These are phyloP conservation scores for Populus hybrid DNA, from an alignment of 441 rosid genomes.

Conservation along the genomic window DNA sequence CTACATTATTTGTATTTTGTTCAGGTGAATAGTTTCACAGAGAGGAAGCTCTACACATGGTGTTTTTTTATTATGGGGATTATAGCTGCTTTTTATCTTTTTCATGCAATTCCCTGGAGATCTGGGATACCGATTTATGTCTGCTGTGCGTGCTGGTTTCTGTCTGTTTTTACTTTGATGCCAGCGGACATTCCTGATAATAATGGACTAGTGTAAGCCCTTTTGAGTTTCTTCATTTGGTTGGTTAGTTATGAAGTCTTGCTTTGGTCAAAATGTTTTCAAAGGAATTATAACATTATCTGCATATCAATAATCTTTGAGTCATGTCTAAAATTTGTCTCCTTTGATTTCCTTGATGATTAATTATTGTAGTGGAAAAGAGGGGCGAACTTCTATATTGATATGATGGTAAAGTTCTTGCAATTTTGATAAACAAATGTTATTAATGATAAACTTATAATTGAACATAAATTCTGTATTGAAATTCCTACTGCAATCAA, in stretches of 20 bases:
- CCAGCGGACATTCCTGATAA: slow-evolving; percentile 98
- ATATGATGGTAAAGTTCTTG: background rate
- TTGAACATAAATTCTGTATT: background rate
- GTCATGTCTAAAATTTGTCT: background rate
- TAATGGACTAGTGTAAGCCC: slow-evolving; percentile 78
- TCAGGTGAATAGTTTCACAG: slow-evolving; percentile 95
- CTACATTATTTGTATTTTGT: slow-evolving; percentile 26
- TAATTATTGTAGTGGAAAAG: background rate
- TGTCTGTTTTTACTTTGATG: slow-evolving; percentile 84
- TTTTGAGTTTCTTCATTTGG: slow-evolving; percentile 16
- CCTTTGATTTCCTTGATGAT: background rate
- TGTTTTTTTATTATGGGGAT: slow-evolving; percentile 72
- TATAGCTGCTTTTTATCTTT: slow-evolving; percentile 54
- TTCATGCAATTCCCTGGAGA: slow-evolving; percentile 67
- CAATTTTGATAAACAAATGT: slow-evolving; percentile 2
- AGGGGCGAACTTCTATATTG: background rate
- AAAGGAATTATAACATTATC: background rate
- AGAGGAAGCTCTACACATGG: slow-evolving; percentile 89
- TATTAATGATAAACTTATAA: background rate
- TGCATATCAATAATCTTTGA: background rate
- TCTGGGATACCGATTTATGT: slow-evolving; percentile 76
- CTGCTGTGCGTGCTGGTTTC: slow-evolving; percentile 70
- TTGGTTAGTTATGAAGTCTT: slow-evolving; percentile 8
- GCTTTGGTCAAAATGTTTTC: background rate
- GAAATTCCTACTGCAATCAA: background rate